Evolutionary conservation across 306 rosid genomes (phyloP), one percentile per base, ranked within the genome.

Genomic region (Pachyrhizus erosus): DNA sequence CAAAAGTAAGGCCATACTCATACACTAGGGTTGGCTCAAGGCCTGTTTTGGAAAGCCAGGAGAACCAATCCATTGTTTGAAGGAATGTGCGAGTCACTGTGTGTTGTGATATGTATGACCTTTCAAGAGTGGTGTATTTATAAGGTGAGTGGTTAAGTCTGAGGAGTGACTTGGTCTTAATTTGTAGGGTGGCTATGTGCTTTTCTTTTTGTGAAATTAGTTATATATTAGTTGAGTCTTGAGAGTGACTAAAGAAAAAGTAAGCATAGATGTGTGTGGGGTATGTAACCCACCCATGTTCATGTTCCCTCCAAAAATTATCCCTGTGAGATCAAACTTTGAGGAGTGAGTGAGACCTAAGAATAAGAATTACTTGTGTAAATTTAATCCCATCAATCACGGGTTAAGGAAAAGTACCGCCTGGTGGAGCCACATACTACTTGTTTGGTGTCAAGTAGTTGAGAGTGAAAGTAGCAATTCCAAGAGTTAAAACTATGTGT

Each of bases 21-120:
- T 96, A 91, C 9, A 93, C 96, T 2, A 91, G 87, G 15, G 98
- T 79, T 2, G 99, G 91, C 54, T 96, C 94, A 10, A 96, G 90
- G 71, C 75, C 77, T 4, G 99, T 88, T 79, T 84, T 92, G 5
- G 98, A 92, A 23, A 96, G 91, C 99, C 99, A 92, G 21, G 98
- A 89, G 89, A 89, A 91, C 99, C 99, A 93, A 84, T 96, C 96
- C 99, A 95, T 95, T 79, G 87, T 79, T 78, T 67, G n/a, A 74
- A 76, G 61, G 7, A 62, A 80, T 84, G 73, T 70, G 62, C 37
- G 0, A 51, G 70, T 70, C 21, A 23, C 31, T 33, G 23, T 77
- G 84, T 72, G 52, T 21, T 83, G 6, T 71, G 79, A 37, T 66
- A 1, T 18, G 49, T 80, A 49, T 54, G 70, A 68, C 37, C 51